Base-by-base conservation (phyloP, 1,139 yeast genomes). In the Casaregolazyma suthepensis region DNA sequence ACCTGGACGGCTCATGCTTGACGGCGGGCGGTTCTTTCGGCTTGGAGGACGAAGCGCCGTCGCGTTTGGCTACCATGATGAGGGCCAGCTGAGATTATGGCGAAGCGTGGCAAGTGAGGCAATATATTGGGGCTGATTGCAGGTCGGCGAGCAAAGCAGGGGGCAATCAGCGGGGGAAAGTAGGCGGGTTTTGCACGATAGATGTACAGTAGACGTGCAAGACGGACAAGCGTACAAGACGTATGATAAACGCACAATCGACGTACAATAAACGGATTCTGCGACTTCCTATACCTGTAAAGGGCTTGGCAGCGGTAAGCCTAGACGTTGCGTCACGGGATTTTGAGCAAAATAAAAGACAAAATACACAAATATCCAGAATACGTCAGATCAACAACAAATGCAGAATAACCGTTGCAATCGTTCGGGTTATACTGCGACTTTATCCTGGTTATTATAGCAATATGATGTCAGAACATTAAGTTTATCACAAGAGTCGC, bases 1-100 rank as follows among this genome's bases (percentile, higher is more conserved):
- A 35, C 19, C 23, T 18, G 23, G 19, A 22, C 13, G 48, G 17
- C 42, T 45, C 48, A 31, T 23, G 53, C 45, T 46, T 48, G 10
- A 29, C 38, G 20, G 47, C 15, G 5, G 45, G 19, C 29, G 23
- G 45, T 23, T 46, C 49, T 29, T 46, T 50, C 13, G 37, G 46
- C 26, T 46, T 48, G 17, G 26, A 17, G 5, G 44, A 35, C 13
- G 46, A 17, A 13, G 18, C 29, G 12, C 43, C 19, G 15, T 44
- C 48, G 13, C 22, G 26, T 20, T 22, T 45, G 48, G 42, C 42
- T 15, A 18, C 48, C 48, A 45, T 44, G 26, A 42, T 42, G 9
- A n/a, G n/a, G n/a, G n/a, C n/a, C n/a, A n/a, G n/a, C n/a, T n/a
- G n/a, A n/a, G n/a, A n/a, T n/a, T n/a, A n/a, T n/a, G n/a, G n/a